Percentiles rank a stretch among this genome's conserved stretches.
Conservation (phyloP, 352 stramenopile genomes). For the Pythium brassicae region DNA sequence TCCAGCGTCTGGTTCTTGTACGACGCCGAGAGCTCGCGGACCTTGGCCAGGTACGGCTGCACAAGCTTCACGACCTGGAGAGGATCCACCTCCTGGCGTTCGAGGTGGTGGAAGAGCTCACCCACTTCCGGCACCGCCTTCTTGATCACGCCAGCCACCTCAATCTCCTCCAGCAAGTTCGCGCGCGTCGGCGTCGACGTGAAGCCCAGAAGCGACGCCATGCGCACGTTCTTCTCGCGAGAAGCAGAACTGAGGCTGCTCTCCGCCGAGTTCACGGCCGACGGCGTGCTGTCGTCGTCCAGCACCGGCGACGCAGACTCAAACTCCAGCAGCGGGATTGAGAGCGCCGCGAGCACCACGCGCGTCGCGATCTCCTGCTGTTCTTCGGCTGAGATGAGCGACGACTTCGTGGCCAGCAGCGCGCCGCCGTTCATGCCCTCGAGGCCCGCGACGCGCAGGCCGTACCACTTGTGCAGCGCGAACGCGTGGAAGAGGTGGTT, state of each 20-base stretch:
- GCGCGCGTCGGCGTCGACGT: slow-evolving; percentile 81
- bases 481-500: slow-evolving; percentile 98
- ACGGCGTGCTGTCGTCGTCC: slow-evolving; percentile 47
- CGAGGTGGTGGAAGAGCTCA: slow-evolving; percentile 64
- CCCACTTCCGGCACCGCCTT: slow-evolving; percentile 53
- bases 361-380: slow-evolving; percentile 84
- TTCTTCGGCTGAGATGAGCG: slow-evolving; percentile 70
- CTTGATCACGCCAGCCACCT: slow-evolving; percentile 55
- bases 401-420: slow-evolving; percentile 29
- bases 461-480: slow-evolving; percentile 96
- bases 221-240: slow-evolving; percentile 92
- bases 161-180: slow-evolving; percentile 91
- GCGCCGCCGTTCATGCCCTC: slow-evolving; percentile 39
- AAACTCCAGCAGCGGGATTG: slow-evolving; percentile 87
- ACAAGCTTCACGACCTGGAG: slow-evolving; percentile 78
- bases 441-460: slow-evolving; percentile 88
- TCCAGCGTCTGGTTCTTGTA: slow-evolving; percentile 28
- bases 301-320: slow-evolving; percentile 52
- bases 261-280: slow-evolving; percentile 35
- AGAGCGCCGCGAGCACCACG: slow-evolving; percentile 92
- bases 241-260: slow-evolving; percentile 38
- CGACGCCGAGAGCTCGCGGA: slow-evolving; percentile 19
- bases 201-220: slow-evolving; percentile 93
- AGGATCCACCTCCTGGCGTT: slow-evolving; percentile 68
- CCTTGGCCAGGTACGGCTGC: slow-evolving; percentile 43